These are phyloP conservation scores for Agaricus sinodeliciosus DNA, from an alignment of 768 basidiomycete genomes.

Conservation along the genomic window DNA sequence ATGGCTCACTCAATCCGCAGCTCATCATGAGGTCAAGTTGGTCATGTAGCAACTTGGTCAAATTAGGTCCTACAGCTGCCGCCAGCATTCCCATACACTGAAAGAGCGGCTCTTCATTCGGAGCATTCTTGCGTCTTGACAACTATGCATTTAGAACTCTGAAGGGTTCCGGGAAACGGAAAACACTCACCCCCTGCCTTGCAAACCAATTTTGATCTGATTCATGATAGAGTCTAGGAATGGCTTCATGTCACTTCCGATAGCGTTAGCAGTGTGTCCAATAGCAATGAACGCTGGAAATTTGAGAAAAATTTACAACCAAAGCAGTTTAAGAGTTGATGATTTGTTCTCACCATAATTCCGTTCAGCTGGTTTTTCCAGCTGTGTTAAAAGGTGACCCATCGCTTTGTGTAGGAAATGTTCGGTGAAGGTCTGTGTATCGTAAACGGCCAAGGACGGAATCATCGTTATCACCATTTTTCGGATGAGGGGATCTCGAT, in stretches of 20 bases:
- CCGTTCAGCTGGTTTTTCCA: constrained; percentile 85
- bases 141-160: not conserved
- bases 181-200: constrained; percentile 65
- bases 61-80: constrained; percentile 88
- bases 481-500: constrained; percentile 82
- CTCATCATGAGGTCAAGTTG: constrained; percentile 96
- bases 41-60: constrained; percentile 94
- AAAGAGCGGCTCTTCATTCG: constrained; percentile 92
- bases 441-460: constrained; percentile 90
- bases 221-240: constrained; percentile 90
- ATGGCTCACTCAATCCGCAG: constrained; percentile 85
- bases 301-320: constrained; percentile 8
- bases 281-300: constrained; percentile 86
- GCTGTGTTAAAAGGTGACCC: constrained; percentile 81
- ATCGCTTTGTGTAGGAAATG: constrained; percentile 92
- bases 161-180: not conserved
- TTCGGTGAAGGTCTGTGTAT: constrained; percentile 86
- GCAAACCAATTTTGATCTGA: constrained; percentile 85
- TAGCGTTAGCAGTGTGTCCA: constrained; percentile 88
- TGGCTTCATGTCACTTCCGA: constrained; percentile 91
- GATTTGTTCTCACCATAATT: constrained; percentile 60
- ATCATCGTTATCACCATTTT: constrained; percentile 96
- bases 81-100: constrained; percentile 98
- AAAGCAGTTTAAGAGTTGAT: not conserved
- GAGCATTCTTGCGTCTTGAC: constrained; percentile 77